A percentile compares a stretch with the other conserved stretches of the same genome.
phyloP scores from a whole-genome alignment of 192 early-diverging fungal species.

The Funneliformis mosseae region DNA sequence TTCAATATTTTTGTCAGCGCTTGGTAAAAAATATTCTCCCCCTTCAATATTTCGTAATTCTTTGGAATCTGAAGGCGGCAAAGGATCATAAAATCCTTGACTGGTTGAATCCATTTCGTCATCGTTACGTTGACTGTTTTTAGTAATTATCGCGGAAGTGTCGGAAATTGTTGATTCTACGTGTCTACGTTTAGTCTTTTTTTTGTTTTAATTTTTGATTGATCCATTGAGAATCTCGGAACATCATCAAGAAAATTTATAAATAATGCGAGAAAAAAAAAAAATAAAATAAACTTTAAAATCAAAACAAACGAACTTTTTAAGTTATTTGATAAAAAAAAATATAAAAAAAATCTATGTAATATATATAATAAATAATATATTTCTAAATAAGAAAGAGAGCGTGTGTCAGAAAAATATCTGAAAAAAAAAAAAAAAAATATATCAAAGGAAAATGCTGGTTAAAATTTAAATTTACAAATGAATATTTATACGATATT shows the following conservation, averaged over 20 bases:
- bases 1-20: slow-evolving; percentile 10
- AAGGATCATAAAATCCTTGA: background rate
- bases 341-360: too few species aligned
- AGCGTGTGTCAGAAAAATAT: too few species aligned
- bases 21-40: slow-evolving; percentile 12
- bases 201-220: background rate
- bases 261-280: background rate
- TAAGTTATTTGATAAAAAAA: too few species aligned
- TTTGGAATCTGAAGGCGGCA: background rate
- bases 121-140: background rate
- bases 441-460: too few species aligned
- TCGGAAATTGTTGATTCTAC: background rate
- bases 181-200: background rate
- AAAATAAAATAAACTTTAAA: too few species aligned
- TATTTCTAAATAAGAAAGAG: too few species aligned
- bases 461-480: too few species aligned
- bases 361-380: too few species aligned
- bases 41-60: background rate
- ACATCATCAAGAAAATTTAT: background rate
- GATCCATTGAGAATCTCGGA: background rate
- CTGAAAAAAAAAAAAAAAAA: too few species aligned
- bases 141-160: background rate
- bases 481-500: too few species aligned
- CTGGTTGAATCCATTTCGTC: background rate
- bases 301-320: too few species aligned